Conservation (phyloP, 768 basidiomycete genomes). For the Calocybe gangraenosa region DNA sequence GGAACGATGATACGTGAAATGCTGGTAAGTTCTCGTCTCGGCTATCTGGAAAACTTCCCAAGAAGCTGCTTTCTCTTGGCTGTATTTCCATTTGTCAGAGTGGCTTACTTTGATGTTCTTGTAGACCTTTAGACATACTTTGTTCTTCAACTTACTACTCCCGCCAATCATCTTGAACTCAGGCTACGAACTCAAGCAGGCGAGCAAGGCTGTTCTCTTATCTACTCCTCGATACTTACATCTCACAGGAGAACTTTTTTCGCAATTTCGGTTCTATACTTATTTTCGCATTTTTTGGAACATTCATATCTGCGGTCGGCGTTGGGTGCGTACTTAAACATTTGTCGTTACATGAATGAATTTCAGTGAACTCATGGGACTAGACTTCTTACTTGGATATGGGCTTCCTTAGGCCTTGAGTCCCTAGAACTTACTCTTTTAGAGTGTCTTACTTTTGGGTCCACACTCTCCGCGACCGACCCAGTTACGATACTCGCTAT, state of each 20-base stretch:
- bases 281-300: conserved; percentile 90
- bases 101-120: neutral
- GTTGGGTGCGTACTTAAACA: conserved; percentile 67
- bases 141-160: conserved; percentile 97
- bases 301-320: conserved; percentile 93
- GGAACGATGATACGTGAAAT: conserved; percentile 96
- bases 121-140: conserved; percentile 92
- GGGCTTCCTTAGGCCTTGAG: conserved; percentile 90
- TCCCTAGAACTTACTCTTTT: conserved; percentile 80
- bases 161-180: conserved; percentile 98
- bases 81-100: neutral
- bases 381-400: conserved; percentile 92
- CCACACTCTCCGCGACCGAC: conserved; percentile 95
- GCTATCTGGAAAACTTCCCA: neutral
- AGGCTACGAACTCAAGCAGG: conserved; percentile 97
- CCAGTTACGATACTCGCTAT: conserved; percentile 98
- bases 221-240: conserved; percentile 6
- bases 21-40: conserved; percentile 64
- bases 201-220: conserved; percentile 25
- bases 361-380: conserved; percentile 25
- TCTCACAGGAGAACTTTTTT: conserved; percentile 89
- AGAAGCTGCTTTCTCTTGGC: neutral
- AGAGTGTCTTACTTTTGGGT: conserved; percentile 95
- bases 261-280: conserved; percentile 97
- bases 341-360: conserved; percentile 34